Evolutionary conservation across 2,329 filamentous ascomycete species (phyloP).

Genomic region (Triangularia verruculosa): DNA sequence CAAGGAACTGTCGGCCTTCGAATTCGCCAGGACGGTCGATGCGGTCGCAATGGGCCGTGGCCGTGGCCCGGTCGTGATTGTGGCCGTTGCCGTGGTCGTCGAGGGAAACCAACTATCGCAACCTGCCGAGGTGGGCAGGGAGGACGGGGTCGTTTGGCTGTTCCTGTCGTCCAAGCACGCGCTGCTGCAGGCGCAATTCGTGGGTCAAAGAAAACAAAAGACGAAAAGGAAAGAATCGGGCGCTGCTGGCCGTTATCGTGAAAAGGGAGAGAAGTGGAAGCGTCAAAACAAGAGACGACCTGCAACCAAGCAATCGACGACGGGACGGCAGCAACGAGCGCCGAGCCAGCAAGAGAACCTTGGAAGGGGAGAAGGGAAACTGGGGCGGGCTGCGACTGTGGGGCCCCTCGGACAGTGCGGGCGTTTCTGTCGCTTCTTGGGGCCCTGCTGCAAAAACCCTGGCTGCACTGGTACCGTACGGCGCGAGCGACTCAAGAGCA

Average conservation of each 20-base stretch:
- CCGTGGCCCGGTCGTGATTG: neutral
- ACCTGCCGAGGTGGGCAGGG: neutral
- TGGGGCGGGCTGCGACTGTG: conserved; percentile 6
- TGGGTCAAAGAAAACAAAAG: neutral
- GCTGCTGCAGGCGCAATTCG: neutral
- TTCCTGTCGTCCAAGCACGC: neutral
- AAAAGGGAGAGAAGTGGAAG: neutral
- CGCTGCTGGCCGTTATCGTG: neutral
- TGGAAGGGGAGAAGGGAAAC: neutral
- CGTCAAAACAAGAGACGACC: neutral
- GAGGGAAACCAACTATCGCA: neutral
- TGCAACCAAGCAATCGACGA: conserved; percentile 5
- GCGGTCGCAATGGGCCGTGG: conserved; percentile 1
- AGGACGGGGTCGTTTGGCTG: neutral
- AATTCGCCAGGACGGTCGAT: neutral
- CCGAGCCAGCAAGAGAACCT: conserved; percentile 7
- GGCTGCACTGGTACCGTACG: conserved; percentile 15
- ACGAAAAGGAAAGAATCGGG: neutral
- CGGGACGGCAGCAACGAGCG: neutral
- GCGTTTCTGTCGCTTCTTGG: conserved; percentile 8
- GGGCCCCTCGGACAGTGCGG: conserved; percentile 3
- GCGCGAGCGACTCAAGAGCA: conserved; percentile 22
- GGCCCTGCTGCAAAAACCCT: conserved; percentile 17
- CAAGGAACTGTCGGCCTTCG: conserved; percentile 1
- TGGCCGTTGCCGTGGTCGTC: conserved; percentile 4